These are phyloP conservation scores for Adansonia rubrostipa DNA, from an alignment of 441 rosid genomes.

Conservation along the genomic window DNA sequence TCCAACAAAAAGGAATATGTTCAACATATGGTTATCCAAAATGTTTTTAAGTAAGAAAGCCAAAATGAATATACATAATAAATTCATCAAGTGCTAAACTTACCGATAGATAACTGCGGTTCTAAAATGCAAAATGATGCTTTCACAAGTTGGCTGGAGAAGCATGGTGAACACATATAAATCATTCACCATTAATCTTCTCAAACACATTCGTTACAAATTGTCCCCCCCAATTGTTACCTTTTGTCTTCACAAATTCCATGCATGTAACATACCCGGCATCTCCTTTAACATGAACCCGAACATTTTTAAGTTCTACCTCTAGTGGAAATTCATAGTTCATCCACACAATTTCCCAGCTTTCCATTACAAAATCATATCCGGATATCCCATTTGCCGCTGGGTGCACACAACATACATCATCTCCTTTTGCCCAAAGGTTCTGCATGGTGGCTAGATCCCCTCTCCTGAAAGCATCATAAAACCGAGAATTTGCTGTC, in stretches of 20 bases:
- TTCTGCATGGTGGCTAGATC: slow-evolving; percentile 7
- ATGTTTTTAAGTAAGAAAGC: not conserved
- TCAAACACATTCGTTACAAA: not conserved
- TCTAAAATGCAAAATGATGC: not conserved
- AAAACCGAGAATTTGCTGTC: not conserved
- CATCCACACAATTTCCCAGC: slow-evolving; percentile 7
- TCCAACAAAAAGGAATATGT: not conserved
- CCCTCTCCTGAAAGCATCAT: slow-evolving; percentile 10
- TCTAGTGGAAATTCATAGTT: slow-evolving; percentile 9
- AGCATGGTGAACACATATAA: slow-evolving; percentile 7
- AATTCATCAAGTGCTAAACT: no score
- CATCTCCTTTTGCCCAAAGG: slow-evolving; percentile 8
- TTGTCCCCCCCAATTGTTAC: not conserved
- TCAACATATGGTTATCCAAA: not conserved
- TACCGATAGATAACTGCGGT: not conserved
- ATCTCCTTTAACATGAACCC: slow-evolving; percentile 7
- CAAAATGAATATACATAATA: not conserved
- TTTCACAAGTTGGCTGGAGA: not conserved
- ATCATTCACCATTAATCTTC: slow-evolving; percentile 2
- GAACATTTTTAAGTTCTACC: slow-evolving; percentile 4
- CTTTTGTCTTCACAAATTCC: not conserved
- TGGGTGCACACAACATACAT: not conserved
- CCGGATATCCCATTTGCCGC: not conserved
- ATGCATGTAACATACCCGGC: not conserved
- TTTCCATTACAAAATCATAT: not conserved